Percentiles rank a stretch among this genome's conserved stretches.
phyloP scores from a whole-genome alignment of 352 stramenopile genomes.

The Pythium folliculosum region DNA sequence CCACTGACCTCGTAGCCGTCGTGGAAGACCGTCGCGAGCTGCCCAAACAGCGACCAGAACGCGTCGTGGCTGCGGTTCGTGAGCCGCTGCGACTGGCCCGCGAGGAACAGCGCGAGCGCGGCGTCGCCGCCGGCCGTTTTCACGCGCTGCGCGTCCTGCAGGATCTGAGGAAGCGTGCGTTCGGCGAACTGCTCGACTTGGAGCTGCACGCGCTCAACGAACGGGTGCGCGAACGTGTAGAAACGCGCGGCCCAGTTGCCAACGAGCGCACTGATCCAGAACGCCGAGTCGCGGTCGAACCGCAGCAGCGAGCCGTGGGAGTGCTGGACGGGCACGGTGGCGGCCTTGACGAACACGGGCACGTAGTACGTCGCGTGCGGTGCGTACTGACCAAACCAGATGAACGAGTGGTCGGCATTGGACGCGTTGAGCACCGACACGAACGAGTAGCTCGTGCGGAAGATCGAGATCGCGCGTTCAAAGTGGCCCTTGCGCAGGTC shows the following conservation, averaged over 20 bases:
- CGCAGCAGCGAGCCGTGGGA: slow-evolving; percentile 61
- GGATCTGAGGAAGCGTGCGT: slow-evolving; percentile 37
- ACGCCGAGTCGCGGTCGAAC: slow-evolving; percentile 64
- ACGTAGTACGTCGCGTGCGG: slow-evolving; percentile 87
- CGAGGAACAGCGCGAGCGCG: slow-evolving; percentile 62
- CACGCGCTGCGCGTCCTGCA: slow-evolving; percentile 37
- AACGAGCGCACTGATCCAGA: slow-evolving; percentile 82
- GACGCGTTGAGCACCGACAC: slow-evolving; percentile 64
- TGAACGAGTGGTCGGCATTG: slow-evolving; percentile 60
- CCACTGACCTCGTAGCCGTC: slow-evolving; percentile 75
- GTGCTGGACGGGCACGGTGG: slow-evolving; percentile 48
- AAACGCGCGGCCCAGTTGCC: slow-evolving; percentile 84
- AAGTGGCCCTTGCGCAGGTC: slow-evolving; percentile 72
- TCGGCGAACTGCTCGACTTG: slow-evolving; percentile 55
- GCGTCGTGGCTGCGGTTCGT: slow-evolving; percentile 52
- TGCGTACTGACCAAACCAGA: slow-evolving; percentile 92
- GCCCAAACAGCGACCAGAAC: slow-evolving; percentile 64
- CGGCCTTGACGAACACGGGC: slow-evolving; percentile 83
- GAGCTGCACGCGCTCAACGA: slow-evolving; percentile 59
- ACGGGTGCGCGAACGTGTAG: slow-evolving; percentile 67
- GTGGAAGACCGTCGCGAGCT: slow-evolving; percentile 79
- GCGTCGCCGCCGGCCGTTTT: slow-evolving; percentile 43
- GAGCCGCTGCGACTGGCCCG: slow-evolving; percentile 47
- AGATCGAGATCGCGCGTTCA: slow-evolving; percentile 93
- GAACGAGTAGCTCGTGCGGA: slow-evolving; percentile 91